Percentiles rank a stretch among this genome's conserved stretches.
These are phyloP conservation scores for Mercurialis annua DNA, from an alignment of 345 rosid species.

Conservation along the genomic window DNA sequence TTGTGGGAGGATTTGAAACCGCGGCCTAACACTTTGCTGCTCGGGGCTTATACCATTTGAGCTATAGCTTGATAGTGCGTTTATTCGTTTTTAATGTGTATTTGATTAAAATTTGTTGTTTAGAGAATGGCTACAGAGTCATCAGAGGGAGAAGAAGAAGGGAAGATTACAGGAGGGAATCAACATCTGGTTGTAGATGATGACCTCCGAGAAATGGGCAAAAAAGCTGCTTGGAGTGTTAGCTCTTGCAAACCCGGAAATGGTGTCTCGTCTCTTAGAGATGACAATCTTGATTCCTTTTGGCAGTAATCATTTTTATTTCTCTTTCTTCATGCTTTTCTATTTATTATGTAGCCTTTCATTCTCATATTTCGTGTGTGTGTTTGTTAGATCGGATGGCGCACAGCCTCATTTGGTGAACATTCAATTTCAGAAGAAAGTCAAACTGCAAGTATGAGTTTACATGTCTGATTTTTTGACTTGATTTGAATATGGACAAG, in stretches of 20 bases:
- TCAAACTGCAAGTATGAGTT: conserved; percentile 64
- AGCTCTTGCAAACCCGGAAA: conserved; percentile 97
- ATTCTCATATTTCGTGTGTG: background rate
- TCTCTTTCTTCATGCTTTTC: background rate
- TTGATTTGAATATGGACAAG: background rate
- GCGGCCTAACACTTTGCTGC: no score
- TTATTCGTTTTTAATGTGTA: no score
- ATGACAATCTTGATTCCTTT: conserved; percentile 79
- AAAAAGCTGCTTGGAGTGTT: conserved; percentile 93
- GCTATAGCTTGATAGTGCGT: no score
- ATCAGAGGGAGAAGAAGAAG: conserved; percentile 89
- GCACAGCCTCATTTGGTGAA: conserved; percentile 92
- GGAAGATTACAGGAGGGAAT: conserved; percentile 67
- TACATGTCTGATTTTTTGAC: background rate
- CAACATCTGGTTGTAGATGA: conserved; percentile 59
- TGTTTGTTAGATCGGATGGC: conserved; percentile 73
- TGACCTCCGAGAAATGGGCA: conserved; percentile 82
- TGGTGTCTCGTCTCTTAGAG: conserved; percentile 79
- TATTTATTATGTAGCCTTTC: background rate
- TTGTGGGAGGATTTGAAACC: no score
- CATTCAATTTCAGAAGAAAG: conserved; percentile 95
- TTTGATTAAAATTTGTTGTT: no score
- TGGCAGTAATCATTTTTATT: conserved; percentile 66
- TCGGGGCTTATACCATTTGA: no score
- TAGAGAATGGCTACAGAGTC: conserved; percentile 76